A percentile compares a stretch with the other conserved stretches of the same genome.
phyloP scores from a whole-genome alignment of 2,329 filamentous ascomycete genomes.

The Fusarium sp. region DNA sequence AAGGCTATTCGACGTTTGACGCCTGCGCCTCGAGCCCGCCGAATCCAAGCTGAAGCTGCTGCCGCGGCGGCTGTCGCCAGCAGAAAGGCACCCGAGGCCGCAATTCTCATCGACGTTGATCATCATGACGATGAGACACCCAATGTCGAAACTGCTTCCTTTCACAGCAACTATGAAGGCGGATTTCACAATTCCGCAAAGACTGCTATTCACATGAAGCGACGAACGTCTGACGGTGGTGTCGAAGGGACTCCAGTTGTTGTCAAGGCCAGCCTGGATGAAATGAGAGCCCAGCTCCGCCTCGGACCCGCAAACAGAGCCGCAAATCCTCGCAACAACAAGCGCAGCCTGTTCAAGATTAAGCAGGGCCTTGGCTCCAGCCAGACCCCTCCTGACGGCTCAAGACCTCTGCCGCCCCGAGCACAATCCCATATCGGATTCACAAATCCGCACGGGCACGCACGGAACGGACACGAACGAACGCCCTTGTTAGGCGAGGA shows the following conservation, averaged over 20 bases:
- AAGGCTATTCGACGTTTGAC: constrained; percentile 92
- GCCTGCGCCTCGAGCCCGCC: constrained; percentile 81
- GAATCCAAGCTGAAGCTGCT: constrained; percentile 51
- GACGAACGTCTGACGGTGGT: constrained; percentile 66
- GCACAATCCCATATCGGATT: constrained; percentile 39
- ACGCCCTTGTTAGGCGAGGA: constrained; percentile 45
- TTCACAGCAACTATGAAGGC: constrained; percentile 51
- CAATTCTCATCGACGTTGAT: constrained; percentile 51
- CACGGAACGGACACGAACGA: constrained; percentile 38
- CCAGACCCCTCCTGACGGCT: constrained; percentile 19
- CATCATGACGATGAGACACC: constrained; percentile 55
- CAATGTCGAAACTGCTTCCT: constrained; percentile 48
- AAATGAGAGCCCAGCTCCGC: constrained; percentile 70
- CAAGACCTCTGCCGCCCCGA: constrained; percentile 35
- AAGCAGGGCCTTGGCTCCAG: constrained; percentile 56
- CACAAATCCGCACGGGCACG: constrained; percentile 6
- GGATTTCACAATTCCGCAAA: constrained; percentile 58
- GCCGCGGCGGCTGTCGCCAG: constrained; percentile 45
- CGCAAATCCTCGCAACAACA: constrained; percentile 67
- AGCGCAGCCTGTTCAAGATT: constrained; percentile 72
- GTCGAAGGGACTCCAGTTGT: constrained; percentile 59
- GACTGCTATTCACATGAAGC: constrained; percentile 67
- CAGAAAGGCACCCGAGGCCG: constrained; percentile 45
- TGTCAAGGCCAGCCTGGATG: constrained; percentile 67
- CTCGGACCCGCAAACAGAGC: constrained; percentile 74